Conservation (phyloP, 345 rosid genomes). For the Eucalyptus tenuipes region DNA sequence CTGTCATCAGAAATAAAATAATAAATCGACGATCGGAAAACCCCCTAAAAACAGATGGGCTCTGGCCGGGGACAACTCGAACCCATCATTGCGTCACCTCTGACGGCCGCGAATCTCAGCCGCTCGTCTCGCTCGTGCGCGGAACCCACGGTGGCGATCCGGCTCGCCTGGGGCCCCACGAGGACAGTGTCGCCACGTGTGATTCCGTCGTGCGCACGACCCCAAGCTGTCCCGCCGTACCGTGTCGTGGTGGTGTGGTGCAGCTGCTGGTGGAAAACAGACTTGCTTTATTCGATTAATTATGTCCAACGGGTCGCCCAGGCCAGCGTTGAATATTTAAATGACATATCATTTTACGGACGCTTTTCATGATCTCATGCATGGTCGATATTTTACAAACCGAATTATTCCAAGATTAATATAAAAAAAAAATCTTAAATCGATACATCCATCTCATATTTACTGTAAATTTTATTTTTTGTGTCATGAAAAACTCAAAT, state of each 20-base stretch:
- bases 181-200: not conserved
- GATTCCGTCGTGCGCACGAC: not conserved
- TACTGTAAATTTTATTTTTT: rapidly evolving
- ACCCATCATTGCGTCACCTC: not conserved
- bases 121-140: not conserved
- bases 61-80: not conserved
- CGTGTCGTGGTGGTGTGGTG: not conserved
- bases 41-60: not conserved
- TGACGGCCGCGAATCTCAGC: not conserved
- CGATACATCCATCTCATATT: too few relatives aligned
- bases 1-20: not conserved
- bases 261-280: not conserved
- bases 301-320: not conserved
- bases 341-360: not conserved
- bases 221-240: not conserved
- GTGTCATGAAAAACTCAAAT: too few relatives aligned
- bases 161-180: not conserved
- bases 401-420: too few relatives aligned
- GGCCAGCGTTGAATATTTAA: not conserved
- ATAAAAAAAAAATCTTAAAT: too few relatives aligned
- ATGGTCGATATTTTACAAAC: not conserved
- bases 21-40: not conserved
- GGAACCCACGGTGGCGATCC: not conserved
- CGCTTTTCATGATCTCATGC: not conserved
- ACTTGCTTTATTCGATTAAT: not conserved